Percentiles rank a stretch among this genome's conserved stretches.
phyloP scores from a whole-genome alignment of 441 rosid genomes.

The Euphorbia schlechtendalii region DNA sequence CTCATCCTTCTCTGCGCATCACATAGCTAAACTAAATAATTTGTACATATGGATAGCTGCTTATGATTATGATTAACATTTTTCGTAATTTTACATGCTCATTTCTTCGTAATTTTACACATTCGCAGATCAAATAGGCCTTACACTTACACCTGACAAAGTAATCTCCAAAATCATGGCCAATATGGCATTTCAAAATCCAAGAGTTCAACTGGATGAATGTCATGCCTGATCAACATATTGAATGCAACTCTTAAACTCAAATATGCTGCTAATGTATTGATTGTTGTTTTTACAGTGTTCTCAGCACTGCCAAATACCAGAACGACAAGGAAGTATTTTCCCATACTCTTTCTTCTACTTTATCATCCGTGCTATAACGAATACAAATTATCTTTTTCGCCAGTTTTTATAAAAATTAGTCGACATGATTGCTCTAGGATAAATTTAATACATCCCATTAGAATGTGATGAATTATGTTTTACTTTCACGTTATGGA shows the following conservation, averaged over 20 bases:
- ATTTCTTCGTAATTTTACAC: background rate
- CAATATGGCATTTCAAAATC: slow-evolving; percentile 95
- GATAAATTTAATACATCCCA: too few species aligned
- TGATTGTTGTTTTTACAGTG: slow-evolving; percentile 54
- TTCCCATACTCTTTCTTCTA: too few species aligned
- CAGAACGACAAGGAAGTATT: slow-evolving; percentile 99
- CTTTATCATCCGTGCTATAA: too few species aligned
- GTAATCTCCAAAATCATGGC: slow-evolving; percentile 95
- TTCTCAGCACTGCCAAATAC: slow-evolving; percentile 83
- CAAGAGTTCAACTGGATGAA: slow-evolving; percentile 96
- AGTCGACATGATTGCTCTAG: too few species aligned
- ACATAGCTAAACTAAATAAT: background rate
- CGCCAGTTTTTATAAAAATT: too few species aligned
- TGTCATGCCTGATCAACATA: slow-evolving; percentile 20
- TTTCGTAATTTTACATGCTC: background rate
- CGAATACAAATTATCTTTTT: background rate
- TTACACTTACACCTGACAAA: slow-evolving; percentile 94
- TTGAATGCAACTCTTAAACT: background rate
- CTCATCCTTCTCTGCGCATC: background rate
- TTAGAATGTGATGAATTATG: background rate
- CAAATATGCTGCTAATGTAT: slow-evolving; percentile 2
- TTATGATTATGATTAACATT: background rate
- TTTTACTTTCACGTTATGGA: slow-evolving; percentile 68
- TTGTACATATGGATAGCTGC: too few species aligned
- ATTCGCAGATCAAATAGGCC: slow-evolving; percentile 89